Base-by-base conservation (phyloP, 441 rosid species). In the Pelargonium myrrhifolium region DNA sequence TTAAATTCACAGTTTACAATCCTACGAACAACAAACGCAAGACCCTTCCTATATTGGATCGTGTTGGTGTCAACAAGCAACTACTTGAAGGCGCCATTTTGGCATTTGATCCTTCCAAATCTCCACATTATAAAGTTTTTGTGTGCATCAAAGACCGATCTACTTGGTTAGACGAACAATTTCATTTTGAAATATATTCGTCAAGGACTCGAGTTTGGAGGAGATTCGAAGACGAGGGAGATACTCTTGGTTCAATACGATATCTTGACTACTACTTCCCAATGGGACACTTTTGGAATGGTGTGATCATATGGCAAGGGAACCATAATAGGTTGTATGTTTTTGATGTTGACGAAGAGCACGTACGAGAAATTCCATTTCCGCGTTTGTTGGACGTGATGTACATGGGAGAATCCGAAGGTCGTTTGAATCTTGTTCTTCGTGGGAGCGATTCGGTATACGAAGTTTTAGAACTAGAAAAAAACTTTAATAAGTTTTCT, bases 321-420 rank as follows among this genome's bases (percentile, higher is more conserved):
- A 51, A 51, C 22, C 58, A 51, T 9, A 18, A 15, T 22, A 51
- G 17, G 22, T 17, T 51, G 21, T 51, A 51, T 17, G 22, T 51
- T 6, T 51, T 51, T 18, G 58, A 51, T 51, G 58, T 51, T 6
- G 20, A 51, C 58, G 58, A 51, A 9, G 58, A 51, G 21, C 21
- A 18, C 7, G 21, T 51, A 4, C 20, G 22, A 17, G 58, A 51
- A 17, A 51, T 51, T n/a, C 18, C 58, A 18, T 51, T 51, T 17
- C 58, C 58, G 3, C 58, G 58, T 6, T 51, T 51, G 58, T 15
- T 51, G 9, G 58, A 51, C 21, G 58, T 51, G 21, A 51, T 51
- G 58, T 51, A 51, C 58, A 51, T 51, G 58, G 58, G 58, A 51
- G 20, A 51, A 17, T 51, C 58, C 58, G 21, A 51, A 17, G 58